phyloP scores from a whole-genome alignment of 495 filamentous ascomycete genomes.

The Collariella sp. region DNA sequence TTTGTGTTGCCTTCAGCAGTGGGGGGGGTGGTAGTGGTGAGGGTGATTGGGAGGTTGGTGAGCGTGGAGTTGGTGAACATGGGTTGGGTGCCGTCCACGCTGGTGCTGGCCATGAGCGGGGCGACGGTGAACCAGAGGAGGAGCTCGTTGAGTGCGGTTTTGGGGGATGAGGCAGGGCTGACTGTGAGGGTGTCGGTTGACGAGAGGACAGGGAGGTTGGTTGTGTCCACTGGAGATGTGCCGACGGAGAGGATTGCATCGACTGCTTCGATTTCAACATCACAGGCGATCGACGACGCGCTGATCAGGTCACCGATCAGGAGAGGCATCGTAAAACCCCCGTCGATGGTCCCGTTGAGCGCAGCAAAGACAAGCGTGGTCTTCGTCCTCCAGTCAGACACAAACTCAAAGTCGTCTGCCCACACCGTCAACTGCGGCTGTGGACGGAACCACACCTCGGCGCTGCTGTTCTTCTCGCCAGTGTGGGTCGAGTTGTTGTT shows the following conservation, averaged over 20 bases:
- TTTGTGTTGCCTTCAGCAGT: constrained; percentile 3
- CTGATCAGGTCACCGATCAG: constrained; percentile 10
- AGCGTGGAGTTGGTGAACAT: constrained; percentile 23
- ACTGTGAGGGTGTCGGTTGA: constrained; percentile 12
- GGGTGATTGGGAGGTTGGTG: constrained; percentile 13
- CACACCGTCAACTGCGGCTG: constrained; percentile 19
- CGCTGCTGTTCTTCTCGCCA: constrained; percentile 9
- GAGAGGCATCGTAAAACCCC: constrained; percentile 10
- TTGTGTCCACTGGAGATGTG: background rate
- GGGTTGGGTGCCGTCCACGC: constrained; percentile 23
- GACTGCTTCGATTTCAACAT: constrained; percentile 15
- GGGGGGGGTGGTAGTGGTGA: constrained; percentile 10
- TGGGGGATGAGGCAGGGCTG: background rate
- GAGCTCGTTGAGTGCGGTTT: constrained; percentile 22
- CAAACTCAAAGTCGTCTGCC: constrained; percentile 21
- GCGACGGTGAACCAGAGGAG: constrained; percentile 27
- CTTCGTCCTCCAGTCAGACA: constrained; percentile 9
- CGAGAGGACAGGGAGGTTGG: constrained; percentile 14
- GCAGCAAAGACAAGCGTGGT: constrained; percentile 26
- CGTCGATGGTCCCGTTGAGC: constrained; percentile 25
- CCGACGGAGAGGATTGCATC: constrained; percentile 18
- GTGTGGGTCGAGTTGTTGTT: constrained; percentile 1
- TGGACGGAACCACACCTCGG: constrained; percentile 20
- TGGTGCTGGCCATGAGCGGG: constrained; percentile 16
- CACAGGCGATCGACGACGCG: constrained; percentile 21